phyloP scores from a whole-genome alignment of 2,329 filamentous ascomycete species.

The Monilinia laxa region DNA sequence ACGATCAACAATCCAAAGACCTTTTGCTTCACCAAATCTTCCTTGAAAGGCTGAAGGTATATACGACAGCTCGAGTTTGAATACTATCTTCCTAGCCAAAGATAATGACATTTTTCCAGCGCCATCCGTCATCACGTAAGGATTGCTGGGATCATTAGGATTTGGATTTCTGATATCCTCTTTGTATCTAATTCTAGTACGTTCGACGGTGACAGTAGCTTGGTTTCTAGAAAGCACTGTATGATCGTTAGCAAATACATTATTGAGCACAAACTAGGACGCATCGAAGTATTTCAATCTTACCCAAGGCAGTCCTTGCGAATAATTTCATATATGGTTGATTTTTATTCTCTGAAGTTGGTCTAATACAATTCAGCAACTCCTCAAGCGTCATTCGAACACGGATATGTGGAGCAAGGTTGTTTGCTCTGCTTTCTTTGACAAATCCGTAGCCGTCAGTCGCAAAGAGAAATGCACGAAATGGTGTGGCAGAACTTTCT shows the following conservation, averaged over 20 bases:
- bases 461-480: conserved; percentile 56
- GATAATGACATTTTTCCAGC: conserved; percentile 63
- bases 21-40: conserved; percentile 71
- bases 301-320: conserved; percentile 56
- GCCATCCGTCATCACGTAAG: conserved; percentile 62
- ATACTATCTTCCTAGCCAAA: conserved; percentile 54
- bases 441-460: conserved; percentile 44
- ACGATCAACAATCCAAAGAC: conserved; percentile 67
- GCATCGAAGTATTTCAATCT: conserved; percentile 22
- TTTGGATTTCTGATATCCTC: conserved; percentile 27
- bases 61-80: conserved; percentile 50
- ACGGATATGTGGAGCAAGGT: not conserved
- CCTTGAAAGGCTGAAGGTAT: conserved; percentile 66
- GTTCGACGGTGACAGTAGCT: conserved; percentile 45
- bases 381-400: conserved; percentile 41
- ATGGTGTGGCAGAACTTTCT: conserved; percentile 40
- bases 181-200: conserved; percentile 47
- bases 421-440: not conserved
- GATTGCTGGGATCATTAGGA: conserved; percentile 31
- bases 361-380: conserved; percentile 55
- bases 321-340: conserved; percentile 58
- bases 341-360: conserved; percentile 45
- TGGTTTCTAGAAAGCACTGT: conserved; percentile 48
- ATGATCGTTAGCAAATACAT: conserved; percentile 15
- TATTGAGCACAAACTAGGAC: not conserved